Evolutionary conservation across 176 grass and related monocot genomes (phyloP), one percentile per base, ranked within the genome.

Genomic region (Miscanthus lutarioriparius): DNA sequence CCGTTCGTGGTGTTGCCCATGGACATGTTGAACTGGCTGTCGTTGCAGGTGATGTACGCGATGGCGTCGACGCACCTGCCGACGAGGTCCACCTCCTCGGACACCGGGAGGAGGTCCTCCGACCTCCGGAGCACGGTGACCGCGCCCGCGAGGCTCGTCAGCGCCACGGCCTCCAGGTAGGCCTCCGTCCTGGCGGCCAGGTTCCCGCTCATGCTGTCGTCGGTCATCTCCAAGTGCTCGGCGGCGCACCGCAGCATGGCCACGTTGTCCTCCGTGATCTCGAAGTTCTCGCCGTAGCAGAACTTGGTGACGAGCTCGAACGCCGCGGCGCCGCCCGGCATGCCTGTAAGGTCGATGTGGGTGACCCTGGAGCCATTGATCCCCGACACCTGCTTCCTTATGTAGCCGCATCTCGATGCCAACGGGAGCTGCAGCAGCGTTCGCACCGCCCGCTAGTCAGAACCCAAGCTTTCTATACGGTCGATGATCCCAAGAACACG

Each of bases 191-290:
- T 71, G 56, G 63, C 72, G 8, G 85, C 22, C 9, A 98, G 87
- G 86, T 90, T 98, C 69, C 83, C 86, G 22, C 69, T 59, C 35
- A 47, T 35, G 74, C 79, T 76, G 22, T 92, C 91, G 65, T 97
- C 92, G 11, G 89, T 87, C 96, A 98, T 99, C 74, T 99, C 91
- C 27, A 99, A 89, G 82, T 92, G 90, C 81, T 96, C 89, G 25
- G 93, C 91, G 1, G 68, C 89, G 72, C 96, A 99, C 54, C 96
- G 89, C 64, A 95, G 87, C 85, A 85, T 83, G 2, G 89, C 89
- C 28, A 95, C 73, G 84, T 98, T 98, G 59, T 94, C 93, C 25
- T 76, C 78, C 5, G 86, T 94, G 87, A 98, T 95, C 78, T 92
- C 91, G 15, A 95, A 79, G 69, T 86, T 78, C 64, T 88, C 43